Evolutionary conservation across 495 filamentous ascomycete genomes (phyloP), one percentile per base, ranked within the genome.

Genomic region (Xylaria bambusicola): DNA sequence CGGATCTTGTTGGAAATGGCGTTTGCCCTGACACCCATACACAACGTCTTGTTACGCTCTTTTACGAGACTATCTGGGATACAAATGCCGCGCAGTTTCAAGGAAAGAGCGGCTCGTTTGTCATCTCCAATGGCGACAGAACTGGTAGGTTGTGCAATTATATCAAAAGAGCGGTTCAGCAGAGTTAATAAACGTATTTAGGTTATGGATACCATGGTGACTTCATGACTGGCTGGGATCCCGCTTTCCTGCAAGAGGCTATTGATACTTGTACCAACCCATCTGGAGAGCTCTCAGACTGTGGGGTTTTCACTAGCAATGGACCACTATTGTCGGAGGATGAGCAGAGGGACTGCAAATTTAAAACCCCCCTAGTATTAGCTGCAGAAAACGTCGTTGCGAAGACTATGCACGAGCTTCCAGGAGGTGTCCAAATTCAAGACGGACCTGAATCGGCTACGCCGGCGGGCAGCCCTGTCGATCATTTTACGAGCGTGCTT

Each of bases 1-100:
- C 92, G 0, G 75, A 80, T 52, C 73, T 86, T 6, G 88, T 95
- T 63, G 88, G 88, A 67, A 82, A 81, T 58, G 93, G 93, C 20
- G 75, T 76, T 8, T 98, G 93, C 72, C 93, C 93, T 0, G 67
- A 81, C 2, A 88, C 84, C 13, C 93, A 84, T 62, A 78, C 84
- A n/a, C 78, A 73, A 9, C 88, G 90, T 47, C 62, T 94, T 15
- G 83, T 88, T 2, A 85, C 86, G 33, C 79, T 97, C 9, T 88
- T 96, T 71, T 97, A 80, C 68, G 93, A 98, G 74, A 93, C 88
- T 5, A 96, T 96, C 67, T 96, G 87, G 85, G 74, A 86, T 64
- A 94, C 92, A 7, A 73, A 85, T 49, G 80, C 74, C 1, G 33
- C 56, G 5, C 26, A 61, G 13, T 96, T 93, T 73, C 75, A 75